phyloP scores from a whole-genome alignment of 2,329 filamentous ascomycete genomes.

The Fusarium sp. region DNA sequence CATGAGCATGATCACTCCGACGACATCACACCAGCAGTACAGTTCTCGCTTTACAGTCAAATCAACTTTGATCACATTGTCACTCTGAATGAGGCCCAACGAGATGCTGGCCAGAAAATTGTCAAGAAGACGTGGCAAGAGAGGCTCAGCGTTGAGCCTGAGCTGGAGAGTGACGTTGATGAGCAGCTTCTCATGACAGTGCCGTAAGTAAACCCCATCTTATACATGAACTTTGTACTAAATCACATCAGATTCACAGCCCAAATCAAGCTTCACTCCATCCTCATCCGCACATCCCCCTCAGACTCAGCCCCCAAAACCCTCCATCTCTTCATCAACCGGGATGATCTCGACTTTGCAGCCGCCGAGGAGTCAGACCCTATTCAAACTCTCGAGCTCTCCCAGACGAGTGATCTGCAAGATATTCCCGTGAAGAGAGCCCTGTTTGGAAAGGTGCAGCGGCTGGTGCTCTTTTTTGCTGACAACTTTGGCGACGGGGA shows the following conservation, averaged over 20 bases:
- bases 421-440: conserved; percentile 90
- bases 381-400: conserved; percentile 80
- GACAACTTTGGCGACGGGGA: conserved; percentile 88
- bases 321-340: conserved; percentile 88
- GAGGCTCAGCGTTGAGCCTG: conserved; percentile 74
- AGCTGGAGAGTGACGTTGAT: conserved; percentile 86
- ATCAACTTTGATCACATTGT: conserved; percentile 88
- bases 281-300: conserved; percentile 83
- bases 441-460: conserved; percentile 85
- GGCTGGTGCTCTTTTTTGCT: conserved; percentile 85
- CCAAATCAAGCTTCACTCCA: conserved; percentile 90
- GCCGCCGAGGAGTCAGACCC: conserved; percentile 74
- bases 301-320: conserved; percentile 79
- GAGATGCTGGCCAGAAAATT: conserved; percentile 75
- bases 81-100: conserved; percentile 82
- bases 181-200: conserved; percentile 94
- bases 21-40: conserved; percentile 90
- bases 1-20: conserved; percentile 85
- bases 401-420: conserved; percentile 82
- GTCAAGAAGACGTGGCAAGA: conserved; percentile 93
- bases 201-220: conserved; percentile 69
- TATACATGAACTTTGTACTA: neutral
- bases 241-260: conserved; percentile 77
- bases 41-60: conserved; percentile 89
- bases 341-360: conserved; percentile 85